phyloP scores from a whole-genome alignment of 164 flowering plant species.

The Nelumbo lutea region DNA sequence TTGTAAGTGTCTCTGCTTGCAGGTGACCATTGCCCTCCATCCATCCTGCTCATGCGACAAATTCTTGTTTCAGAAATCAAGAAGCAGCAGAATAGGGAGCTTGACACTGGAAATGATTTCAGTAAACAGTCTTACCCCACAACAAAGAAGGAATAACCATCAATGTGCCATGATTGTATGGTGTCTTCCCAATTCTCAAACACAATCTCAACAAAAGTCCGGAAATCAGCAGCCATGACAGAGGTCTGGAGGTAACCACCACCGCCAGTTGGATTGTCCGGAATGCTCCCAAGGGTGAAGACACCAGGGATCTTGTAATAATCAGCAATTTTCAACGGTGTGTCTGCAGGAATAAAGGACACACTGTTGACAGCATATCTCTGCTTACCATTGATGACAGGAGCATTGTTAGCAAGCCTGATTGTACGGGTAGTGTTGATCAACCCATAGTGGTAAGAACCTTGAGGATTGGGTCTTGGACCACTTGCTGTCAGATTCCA shows the following conservation, averaged over 20 bases:
- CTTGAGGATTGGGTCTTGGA: constrained; percentile 95
- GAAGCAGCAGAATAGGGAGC: background rate
- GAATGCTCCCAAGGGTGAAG: constrained; percentile 59
- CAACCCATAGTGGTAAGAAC: constrained; percentile 87
- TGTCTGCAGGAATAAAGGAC: constrained; percentile 71
- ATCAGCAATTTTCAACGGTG: constrained; percentile 85
- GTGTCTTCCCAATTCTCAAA: constrained; percentile 65
- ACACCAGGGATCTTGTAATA: constrained; percentile 66
- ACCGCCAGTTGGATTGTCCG: constrained; percentile 54
- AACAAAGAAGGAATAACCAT: constrained; percentile 71
- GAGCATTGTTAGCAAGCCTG: constrained; percentile 62
- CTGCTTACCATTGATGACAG: constrained; percentile 69
- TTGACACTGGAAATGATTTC: background rate
- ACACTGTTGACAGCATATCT: constrained; percentile 82
- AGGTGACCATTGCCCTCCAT: constrained; percentile 78
- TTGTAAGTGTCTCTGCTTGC: constrained; percentile 66
- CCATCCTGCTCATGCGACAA: constrained; percentile 54
- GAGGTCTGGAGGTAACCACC: constrained; percentile 70
- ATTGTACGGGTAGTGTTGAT: constrained; percentile 65
- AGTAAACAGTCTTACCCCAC: constrained; percentile 51
- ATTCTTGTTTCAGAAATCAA: constrained; percentile 7
- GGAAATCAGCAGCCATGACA: constrained; percentile 79
- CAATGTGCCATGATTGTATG: constrained; percentile 82
- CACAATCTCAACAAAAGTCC: constrained; percentile 59
- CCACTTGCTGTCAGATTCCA: constrained; percentile 84